Percentiles rank a stretch among this genome's conserved stretches.
These are phyloP conservation scores for Coniochaeta ligniaria DNA, from an alignment of 2,329 filamentous ascomycete genomes.

Conservation along the genomic window DNA sequence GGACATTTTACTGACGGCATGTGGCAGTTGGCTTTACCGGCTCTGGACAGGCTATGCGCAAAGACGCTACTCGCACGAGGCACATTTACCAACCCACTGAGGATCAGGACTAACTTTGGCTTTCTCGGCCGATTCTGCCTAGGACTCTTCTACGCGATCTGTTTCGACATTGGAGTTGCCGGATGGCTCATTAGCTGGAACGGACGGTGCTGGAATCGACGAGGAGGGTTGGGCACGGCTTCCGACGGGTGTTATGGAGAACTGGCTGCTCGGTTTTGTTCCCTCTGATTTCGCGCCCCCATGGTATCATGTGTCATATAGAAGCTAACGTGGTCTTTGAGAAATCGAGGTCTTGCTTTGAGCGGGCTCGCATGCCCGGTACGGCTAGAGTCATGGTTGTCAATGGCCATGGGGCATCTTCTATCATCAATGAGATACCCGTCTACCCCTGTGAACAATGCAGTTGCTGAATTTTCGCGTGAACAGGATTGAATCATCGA, in stretches of 20 bases:
- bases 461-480: background rate
- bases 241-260: conserved; percentile 1
- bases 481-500: background rate
- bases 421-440: background rate
- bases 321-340: conserved; percentile 1
- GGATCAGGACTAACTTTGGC: conserved; percentile 55
- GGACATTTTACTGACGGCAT: conserved; percentile 19
- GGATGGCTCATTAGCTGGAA: background rate
- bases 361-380: background rate
- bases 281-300: background rate
- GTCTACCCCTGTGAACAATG: background rate
- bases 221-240: too few relatives aligned
- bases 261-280: background rate
- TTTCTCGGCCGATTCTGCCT: background rate
- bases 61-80: conserved; percentile 73
- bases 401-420: background rate
- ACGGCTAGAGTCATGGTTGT: background rate
- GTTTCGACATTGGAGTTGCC: background rate
- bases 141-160: background rate
- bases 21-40: conserved; percentile 84
- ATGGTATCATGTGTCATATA: background rate
- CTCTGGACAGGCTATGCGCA: conserved; percentile 92
- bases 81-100: conserved; percentile 78
- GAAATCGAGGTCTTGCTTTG: background rate
- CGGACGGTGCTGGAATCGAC: too few relatives aligned